phyloP scores from a whole-genome alignment of 2,329 filamentous ascomycete genomes.

The Fusarium xylarioides region DNA sequence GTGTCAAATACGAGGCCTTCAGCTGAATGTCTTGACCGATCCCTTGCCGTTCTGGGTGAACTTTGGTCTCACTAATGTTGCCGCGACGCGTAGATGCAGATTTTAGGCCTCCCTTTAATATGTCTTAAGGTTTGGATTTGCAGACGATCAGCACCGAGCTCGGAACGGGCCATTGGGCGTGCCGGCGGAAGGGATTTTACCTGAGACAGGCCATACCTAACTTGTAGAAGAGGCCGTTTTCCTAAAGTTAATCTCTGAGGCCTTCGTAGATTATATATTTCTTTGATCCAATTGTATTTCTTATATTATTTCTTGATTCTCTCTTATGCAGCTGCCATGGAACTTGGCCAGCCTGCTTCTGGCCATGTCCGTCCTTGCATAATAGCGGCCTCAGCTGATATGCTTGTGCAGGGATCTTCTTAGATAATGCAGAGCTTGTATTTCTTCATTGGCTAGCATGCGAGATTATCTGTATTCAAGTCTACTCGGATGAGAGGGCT shows the following conservation, averaged over 20 bases:
- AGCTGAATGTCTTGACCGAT: background rate
- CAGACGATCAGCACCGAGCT: background rate
- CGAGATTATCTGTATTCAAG: background rate
- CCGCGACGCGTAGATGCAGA: background rate
- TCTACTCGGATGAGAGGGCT: background rate
- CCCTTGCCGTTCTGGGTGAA: background rate
- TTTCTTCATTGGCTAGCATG: background rate
- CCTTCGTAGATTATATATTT: background rate
- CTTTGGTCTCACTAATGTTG: background rate
- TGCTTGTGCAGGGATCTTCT: background rate
- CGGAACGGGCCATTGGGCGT: background rate
- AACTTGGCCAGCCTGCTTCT: background rate
- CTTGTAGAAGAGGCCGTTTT: background rate
- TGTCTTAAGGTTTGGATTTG: background rate
- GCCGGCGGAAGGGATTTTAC: background rate
- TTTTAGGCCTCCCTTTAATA: background rate
- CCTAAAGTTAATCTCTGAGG: background rate
- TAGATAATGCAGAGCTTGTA: background rate
- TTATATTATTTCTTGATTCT: background rate
- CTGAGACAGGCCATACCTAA: background rate
- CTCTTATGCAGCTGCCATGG: background rate
- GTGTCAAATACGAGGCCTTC: background rate
- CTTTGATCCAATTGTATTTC: background rate
- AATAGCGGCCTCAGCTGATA: background rate
- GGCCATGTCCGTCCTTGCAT: background rate